Evolutionary conservation across 2,329 filamentous ascomycete species (phyloP), one percentile per base, ranked within the genome.

Genomic region (Phialemoniopsis sp.): DNA sequence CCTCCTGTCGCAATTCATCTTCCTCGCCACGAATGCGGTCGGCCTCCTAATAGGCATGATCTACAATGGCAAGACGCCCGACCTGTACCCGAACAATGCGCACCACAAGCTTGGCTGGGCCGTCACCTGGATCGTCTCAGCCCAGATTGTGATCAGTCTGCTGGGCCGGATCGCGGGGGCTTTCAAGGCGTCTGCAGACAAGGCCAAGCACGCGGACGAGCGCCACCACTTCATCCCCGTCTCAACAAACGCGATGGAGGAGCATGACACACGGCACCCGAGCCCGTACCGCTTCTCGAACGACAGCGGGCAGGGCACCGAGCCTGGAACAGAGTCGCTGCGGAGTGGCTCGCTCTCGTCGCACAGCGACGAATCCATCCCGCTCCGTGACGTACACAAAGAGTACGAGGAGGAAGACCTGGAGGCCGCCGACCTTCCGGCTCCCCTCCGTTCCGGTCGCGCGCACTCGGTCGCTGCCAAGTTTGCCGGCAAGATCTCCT

Each of bases 21-120:
- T 91, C 58, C 59, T 86, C 32, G 63, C 71, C 2, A 57, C 73
- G 29, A 88, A 89, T 55, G 72, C 69, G 4, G 49, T 83, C 2
- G 87, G 83, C 14, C 49, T 90, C 17, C 54, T 87, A 13, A 57
- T 86, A 18, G 80, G 78, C 8, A 73, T 78, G 36, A 66, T 88
- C 28, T 95, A 95, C 68, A 89, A 93, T 58, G 72, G 76, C 42
- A 80, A 77, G 46, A 95, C 89, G 0, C 89, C 89, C 1, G 87
- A 95, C 55, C 67, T 96, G 16, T 96, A 95, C 58, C 81, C 82
- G 26, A 83, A 86, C 56, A 95, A 95, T 56, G 78, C 85, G n/a
- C 90, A 96, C 60, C 82, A 89, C 66, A 89, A 87, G 59, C 74
- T 91, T 32, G 89, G 89, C 39, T 97, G 91, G 91, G 71, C 87